phyloP scores from a whole-genome alignment of 139 green algal species.

The Pleodorina starrii region DNA sequence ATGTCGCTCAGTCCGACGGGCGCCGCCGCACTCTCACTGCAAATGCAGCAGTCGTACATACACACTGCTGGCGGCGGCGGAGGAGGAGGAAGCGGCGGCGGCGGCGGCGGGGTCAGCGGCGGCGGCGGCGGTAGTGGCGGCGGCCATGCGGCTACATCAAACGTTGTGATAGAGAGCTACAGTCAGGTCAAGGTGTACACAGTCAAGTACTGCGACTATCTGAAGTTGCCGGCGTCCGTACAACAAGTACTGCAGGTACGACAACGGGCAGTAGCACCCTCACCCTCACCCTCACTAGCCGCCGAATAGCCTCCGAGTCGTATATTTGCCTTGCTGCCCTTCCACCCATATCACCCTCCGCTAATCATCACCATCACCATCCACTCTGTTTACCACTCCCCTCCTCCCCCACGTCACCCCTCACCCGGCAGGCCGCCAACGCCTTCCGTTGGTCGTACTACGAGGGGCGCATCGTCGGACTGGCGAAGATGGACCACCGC shows the following conservation, averaged over 20 bases:
- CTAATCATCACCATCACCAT: too few relatives aligned
- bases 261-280: neutral
- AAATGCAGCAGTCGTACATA: too few relatives aligned
- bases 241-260: slow-evolving; percentile 28
- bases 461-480: slow-evolving; percentile 36
- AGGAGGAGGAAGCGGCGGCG: too few relatives aligned
- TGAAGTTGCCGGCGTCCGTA: neutral
- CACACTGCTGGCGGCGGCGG: too few relatives aligned
- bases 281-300: too few relatives aligned
- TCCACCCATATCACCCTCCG: too few relatives aligned
- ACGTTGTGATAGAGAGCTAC: slow-evolving; percentile 41
- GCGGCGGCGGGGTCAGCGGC: neutral
- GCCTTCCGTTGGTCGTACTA: slow-evolving; percentile 42
- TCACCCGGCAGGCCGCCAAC: slow-evolving; percentile 17
- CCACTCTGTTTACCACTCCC: too few relatives aligned
- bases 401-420: neutral
- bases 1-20: neutral
- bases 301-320: too few relatives aligned
- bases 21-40: neutral
- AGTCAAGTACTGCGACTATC: slow-evolving; percentile 36
- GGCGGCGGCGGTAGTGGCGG: neutral
- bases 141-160: neutral
- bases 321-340: too few relatives aligned
- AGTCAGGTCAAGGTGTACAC: slow-evolving; percentile 44
- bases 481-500: slow-evolving; percentile 11